Evolutionary conservation across 345 rosid species (phyloP).

Genomic region (Citrus unshiu): DNA sequence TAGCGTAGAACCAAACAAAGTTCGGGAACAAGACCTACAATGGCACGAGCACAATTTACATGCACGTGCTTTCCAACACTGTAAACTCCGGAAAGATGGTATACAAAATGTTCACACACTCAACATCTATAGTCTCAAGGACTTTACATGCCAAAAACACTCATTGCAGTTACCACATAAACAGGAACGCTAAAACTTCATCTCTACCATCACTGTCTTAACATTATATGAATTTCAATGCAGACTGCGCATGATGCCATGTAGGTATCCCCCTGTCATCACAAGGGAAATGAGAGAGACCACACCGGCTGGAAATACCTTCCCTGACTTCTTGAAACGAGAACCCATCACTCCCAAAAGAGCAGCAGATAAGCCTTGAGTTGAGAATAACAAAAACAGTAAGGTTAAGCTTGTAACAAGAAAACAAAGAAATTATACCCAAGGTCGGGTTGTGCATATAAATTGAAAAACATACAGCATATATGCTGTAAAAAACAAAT

Average conservation of each 20-base stretch:
- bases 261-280: constrained; percentile 84
- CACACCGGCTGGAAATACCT: constrained; percentile 82
- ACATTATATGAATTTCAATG: constrained; percentile 28
- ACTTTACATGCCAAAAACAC: constrained; percentile 6
- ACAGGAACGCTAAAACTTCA: neutral
- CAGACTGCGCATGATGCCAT: constrained; percentile 64
- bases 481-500: neutral
- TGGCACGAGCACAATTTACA: neutral
- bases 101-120: neutral
- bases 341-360: constrained; percentile 80
- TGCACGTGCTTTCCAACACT: neutral
- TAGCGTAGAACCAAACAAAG: neutral
- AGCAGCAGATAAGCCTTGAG: constrained; percentile 64
- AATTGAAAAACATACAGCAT: neutral
- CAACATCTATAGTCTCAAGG: neutral
- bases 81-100: neutral
- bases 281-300: constrained; percentile 71
- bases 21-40: neutral
- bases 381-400: neutral
- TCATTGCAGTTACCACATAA: neutral
- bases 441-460: neutral
- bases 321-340: constrained; percentile 71
- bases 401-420: neutral
- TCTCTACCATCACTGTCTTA: neutral
- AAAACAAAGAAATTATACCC: neutral